Base-by-base conservation (phyloP, 495 filamentous ascomycete genomes). In the Aspergillus asperescens region DNA sequence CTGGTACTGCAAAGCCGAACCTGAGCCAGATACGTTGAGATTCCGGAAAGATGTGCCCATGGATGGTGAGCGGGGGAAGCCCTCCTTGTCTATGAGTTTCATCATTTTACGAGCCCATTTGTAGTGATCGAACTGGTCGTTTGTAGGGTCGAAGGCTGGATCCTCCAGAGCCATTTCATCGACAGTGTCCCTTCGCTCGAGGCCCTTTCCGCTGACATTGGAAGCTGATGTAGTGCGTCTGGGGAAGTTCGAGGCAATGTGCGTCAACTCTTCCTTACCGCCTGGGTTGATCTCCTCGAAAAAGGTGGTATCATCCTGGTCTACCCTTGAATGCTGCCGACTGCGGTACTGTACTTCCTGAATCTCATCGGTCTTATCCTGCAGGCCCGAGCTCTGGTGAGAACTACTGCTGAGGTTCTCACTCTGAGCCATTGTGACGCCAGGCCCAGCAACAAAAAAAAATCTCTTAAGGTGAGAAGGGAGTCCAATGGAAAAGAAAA, bases 101-200 rank as follows among this genome's bases (percentile, higher is more conserved):
- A 76, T 54, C 54, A 66, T 65, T 74, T 76, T 75, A 59, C 79
- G 62, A 18, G 73, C 69, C 81, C 81, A 85, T 51, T 78, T 72
- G 44, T 81, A 72, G 6, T 80, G 73, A 50, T 80, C 73, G 62
- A 85, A 85, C 50, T 83, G 69, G 1, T 69, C 67, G 37, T 71
- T 73, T 19, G 67, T 71, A 7, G 81, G 81, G 62, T 85, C 77
- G n/a, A 84, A 64, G 6, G 73, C 66, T 0, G 80, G 76, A 55
- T 80, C 78, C 5, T 74, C 68, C 29, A 73, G 43, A 22, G 67
- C 59, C 22, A 79, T 34, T 43, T 62, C 69, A 22, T 71, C 72
- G 13, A 77, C 40, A 8, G 75, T 79, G 56, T 77, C 73, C 46
- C 59, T 70, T 16, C 69, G 63, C 44, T 69, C 57, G 5, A 77